Evolutionary conservation across 2,329 filamentous ascomycete genomes (phyloP), one percentile per base, ranked within the genome.

Genomic region (Fusarium zealandicum): DNA sequence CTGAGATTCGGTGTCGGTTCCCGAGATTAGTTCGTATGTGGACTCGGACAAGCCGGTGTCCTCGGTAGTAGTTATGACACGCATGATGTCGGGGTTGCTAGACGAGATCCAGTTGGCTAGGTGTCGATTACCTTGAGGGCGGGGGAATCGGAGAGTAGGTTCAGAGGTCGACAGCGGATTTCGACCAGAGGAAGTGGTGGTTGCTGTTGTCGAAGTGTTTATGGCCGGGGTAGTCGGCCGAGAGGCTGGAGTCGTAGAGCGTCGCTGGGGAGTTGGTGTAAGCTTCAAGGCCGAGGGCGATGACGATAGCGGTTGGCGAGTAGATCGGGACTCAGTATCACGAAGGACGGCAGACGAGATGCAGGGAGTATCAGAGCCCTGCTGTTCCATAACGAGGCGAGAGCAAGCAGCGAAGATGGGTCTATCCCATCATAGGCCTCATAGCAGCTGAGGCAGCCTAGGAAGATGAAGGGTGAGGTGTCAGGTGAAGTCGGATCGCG

Each of bases 81-180:
- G 76, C 80, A 84, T 83, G 59, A 85, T 83, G 72, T 82, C 78
- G 45, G 81, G 81, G 25, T 82, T 78, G 65, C 82, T 85, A 46
- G 77, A 79, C 6, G 81, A 83, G 41, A 86, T 75, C 82, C 82
- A 86, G 76, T 82, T 80, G 64, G 82, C 82, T 33, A 86, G 80
- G 42, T 78, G 75, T 49, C 77, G 76, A 60, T 79, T 85, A 46
- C 81, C 83, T 65, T 80, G 76, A 1, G 83, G 83, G 36, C 74
- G 77, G 49, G 83, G 83, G 50, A 86, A 86, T 51, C 82, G 80
- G 38, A 86, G 76, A 22, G 76, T 77, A 5, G 81, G 80, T 45
- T 80, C 76, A 36, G 81, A 80, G 31, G 64, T 68, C 25, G 76
- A 75, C 27, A 75, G 61, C 33, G 54, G 59, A 18, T 27, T 53